Evolutionary conservation across 305 asterid genomes (phyloP).

Genomic region (Vinca major): DNA sequence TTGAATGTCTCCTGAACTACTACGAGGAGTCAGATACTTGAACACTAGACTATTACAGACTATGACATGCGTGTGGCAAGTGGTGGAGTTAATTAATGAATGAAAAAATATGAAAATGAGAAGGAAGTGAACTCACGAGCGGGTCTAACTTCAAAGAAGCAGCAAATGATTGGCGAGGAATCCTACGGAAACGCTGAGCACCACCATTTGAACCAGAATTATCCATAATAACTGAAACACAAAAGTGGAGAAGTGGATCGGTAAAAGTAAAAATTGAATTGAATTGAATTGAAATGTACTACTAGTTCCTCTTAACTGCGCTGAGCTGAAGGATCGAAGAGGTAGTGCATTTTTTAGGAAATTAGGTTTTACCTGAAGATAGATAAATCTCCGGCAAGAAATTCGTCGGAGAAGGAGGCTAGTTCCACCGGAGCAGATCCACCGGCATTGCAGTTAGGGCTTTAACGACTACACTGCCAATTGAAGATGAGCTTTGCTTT

Average conservation of each 20-base stretch:
- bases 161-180: conserved; percentile 57
- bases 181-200: conserved; percentile 57
- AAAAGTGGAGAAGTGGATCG: background rate
- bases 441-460: background rate
- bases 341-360: no score
- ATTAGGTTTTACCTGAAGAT: background rate
- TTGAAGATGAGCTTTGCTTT: background rate
- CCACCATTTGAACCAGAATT: conserved; percentile 36
- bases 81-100: background rate
- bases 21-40: no score
- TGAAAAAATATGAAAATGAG: background rate
- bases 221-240: conserved; percentile 37
- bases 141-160: conserved; percentile 76
- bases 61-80: no score
- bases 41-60: no score
- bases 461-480: background rate
- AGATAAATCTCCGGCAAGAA: background rate
- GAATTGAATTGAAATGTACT: background rate
- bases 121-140: conserved; percentile 43
- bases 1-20: no score
- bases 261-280: background rate
- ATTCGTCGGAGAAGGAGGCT: background rate
- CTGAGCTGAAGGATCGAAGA: background rate
- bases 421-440: conserved; percentile 1
- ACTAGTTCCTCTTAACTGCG: background rate